A percentile compares a stretch with the other conserved stretches of the same genome.
These are phyloP conservation scores for Pseudopithomyces chartarum DNA, from an alignment of 2,329 filamentous ascomycete species.

Conservation along the genomic window DNA sequence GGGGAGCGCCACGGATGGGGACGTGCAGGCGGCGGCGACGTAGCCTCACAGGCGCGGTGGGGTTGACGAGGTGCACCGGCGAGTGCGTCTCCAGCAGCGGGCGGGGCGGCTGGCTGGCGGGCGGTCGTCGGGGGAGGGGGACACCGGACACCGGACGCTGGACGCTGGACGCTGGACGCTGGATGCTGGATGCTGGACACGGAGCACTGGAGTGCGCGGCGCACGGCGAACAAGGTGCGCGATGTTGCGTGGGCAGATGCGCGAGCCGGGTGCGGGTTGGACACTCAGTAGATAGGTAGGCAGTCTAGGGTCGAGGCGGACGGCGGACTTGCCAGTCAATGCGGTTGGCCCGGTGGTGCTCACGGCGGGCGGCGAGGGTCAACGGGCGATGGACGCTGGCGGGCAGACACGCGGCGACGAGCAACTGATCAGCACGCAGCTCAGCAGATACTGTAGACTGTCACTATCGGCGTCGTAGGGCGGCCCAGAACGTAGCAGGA, in stretches of 20 bases:
- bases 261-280: neutral
- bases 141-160: neutral
- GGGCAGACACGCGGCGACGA: conserved; percentile 10
- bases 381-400: conserved; percentile 2
- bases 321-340: neutral
- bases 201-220: neutral
- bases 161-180: too few relatives aligned
- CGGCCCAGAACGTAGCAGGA: neutral
- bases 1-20: conserved; percentile 8
- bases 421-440: too few relatives aligned
- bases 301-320: too few relatives aligned
- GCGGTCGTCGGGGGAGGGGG: neutral
- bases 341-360: neutral
- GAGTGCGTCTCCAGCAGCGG: neutral
- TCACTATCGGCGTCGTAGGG: neutral
- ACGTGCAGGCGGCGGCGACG: conserved; percentile 1
- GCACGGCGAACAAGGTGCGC: neutral
- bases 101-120: conserved; percentile 6
- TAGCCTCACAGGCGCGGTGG: conserved; percentile 3
- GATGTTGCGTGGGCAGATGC: neutral
- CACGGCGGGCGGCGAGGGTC: too few relatives aligned
- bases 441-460: too few relatives aligned
- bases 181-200: too few relatives aligned
- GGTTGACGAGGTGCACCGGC: neutral
- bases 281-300: neutral